Evolutionary conservation across 164 flowering plant genomes (phyloP), one percentile per base, ranked within the genome.

Genomic region (Dillenia turbinata): DNA sequence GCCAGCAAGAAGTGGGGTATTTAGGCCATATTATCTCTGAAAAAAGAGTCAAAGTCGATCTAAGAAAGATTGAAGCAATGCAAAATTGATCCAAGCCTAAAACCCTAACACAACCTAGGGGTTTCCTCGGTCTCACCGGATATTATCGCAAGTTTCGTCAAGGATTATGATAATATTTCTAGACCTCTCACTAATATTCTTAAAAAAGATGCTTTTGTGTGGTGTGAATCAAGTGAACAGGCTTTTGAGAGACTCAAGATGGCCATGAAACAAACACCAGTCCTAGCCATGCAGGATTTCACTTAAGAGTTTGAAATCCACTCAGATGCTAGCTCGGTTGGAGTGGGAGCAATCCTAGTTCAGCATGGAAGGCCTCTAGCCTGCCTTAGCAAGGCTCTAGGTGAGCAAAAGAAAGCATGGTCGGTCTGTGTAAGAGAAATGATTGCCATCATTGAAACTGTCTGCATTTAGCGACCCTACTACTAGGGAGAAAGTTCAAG

Each of bases 11-110:
- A 43, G 63, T 60, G 43, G 44, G 3, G 10, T 60, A 60, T 22
- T 22, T 60, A 1, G 63, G 53, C 26, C 63, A 60, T 48, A 14
- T 60, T 48, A 22, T 60, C 15, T 49, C 52, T 9, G 53, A 11
- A 22, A 7, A 47, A 12, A 44, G 53, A 13, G 63, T 60, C 10
- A 43, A 5, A 1, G 43, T 12, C 8, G 52, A 60, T 2, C 16
- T 44, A 22, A 15, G 8, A 2, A 60, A 60, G 24, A 7, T 60
- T 8, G 0, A 10, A 7, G 53, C 63, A 4, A 47, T 48, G 1
- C 3, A 0, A 2, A 11, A 9, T 19, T 19, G 53, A 9, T 54
- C 63, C 5, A 12, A 3, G 9, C 33, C 63, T 8, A 22, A 5
- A 22, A 19, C 16, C 9, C 1, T 33, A 40, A 48, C 47, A 22